Evolutionary conservation across 148 eudicot species (phyloP).

Genomic region (Camellia sinensis): DNA sequence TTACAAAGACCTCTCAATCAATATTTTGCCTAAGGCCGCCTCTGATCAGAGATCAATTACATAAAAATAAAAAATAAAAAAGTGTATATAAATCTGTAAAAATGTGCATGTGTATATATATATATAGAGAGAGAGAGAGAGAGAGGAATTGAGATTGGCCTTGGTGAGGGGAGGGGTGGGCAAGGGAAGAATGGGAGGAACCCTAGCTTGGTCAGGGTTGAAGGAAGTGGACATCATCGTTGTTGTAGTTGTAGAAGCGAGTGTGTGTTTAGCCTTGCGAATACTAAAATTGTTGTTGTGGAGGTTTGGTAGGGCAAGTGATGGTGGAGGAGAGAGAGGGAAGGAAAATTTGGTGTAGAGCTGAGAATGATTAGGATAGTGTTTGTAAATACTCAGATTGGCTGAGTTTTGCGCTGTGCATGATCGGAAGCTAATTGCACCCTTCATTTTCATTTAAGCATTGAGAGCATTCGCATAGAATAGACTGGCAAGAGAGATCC

Average conservation of each 20-base stretch:
- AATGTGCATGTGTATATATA: not conserved
- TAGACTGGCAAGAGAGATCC: too few relatives aligned
- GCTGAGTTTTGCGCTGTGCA: not conserved
- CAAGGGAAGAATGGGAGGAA: slow-evolving; percentile 60
- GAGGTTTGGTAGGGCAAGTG: not conserved
- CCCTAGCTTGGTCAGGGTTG: slow-evolving; percentile 69
- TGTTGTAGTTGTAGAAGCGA: slow-evolving; percentile 14
- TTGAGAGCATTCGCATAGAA: too few relatives aligned
- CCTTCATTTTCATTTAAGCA: slow-evolving; percentile 11
- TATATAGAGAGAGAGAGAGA: not conserved
- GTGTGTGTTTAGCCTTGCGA: not conserved
- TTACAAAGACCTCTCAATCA: too few relatives aligned
- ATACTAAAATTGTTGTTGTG: not conserved
- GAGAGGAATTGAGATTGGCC: slow-evolving; percentile 17
- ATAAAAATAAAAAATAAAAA: not conserved
- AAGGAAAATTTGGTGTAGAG: not conserved
- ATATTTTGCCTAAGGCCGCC: too few relatives aligned
- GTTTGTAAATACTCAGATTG: not conserved
- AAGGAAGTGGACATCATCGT: slow-evolving; percentile 47
- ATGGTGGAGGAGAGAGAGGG: not conserved
- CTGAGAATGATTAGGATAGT: not conserved
- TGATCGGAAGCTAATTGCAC: not conserved
- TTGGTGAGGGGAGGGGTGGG: slow-evolving; percentile 63
- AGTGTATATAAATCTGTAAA: not conserved
- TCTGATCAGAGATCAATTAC: not conserved